Conservation (phyloP, 164 flowering plant genomes). For the Chloranthus sessilifolius region DNA sequence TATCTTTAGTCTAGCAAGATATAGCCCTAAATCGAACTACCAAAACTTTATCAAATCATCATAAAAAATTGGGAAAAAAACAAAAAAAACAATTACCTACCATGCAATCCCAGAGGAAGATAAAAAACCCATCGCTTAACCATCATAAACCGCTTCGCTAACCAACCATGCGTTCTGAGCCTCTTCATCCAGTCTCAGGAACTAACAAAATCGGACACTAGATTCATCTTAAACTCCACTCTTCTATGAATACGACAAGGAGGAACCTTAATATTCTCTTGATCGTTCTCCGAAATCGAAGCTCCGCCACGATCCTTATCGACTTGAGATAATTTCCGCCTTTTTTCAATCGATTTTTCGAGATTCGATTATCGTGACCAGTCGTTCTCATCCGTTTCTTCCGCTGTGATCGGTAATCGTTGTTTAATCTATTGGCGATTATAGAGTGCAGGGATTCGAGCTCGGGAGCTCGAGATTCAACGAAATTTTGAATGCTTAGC, state of each 20-base stretch:
- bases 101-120: slow-evolving; percentile 75
- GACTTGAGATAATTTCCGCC: slow-evolving; percentile 18
- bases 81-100: slow-evolving; percentile 75
- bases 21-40: no score
- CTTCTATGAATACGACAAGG: slow-evolving; percentile 51
- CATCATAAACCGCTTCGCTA: slow-evolving; percentile 83
- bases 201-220: slow-evolving; percentile 35
- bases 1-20: no score
- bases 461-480: slow-evolving; percentile 66
- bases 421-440: slow-evolving; percentile 38
- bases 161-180: slow-evolving; percentile 91
- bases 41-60: no score
- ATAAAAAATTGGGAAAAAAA: no score
- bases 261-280: slow-evolving; percentile 24
- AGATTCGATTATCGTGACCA: slow-evolving; percentile 35
- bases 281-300: slow-evolving; percentile 6
- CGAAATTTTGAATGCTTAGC: slow-evolving; percentile 55
- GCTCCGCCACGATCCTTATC: slow-evolving; percentile 2
- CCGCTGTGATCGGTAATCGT: slow-evolving; percentile 50
- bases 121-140: slow-evolving; percentile 76
- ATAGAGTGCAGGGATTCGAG: slow-evolving; percentile 58
- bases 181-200: slow-evolving; percentile 86
- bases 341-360: slow-evolving; percentile 27
- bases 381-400: slow-evolving; percentile 81
- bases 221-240: slow-evolving; percentile 51